Base-by-base conservation (phyloP, 768 basidiomycete species). In the Naematelia aurantialba region DNA sequence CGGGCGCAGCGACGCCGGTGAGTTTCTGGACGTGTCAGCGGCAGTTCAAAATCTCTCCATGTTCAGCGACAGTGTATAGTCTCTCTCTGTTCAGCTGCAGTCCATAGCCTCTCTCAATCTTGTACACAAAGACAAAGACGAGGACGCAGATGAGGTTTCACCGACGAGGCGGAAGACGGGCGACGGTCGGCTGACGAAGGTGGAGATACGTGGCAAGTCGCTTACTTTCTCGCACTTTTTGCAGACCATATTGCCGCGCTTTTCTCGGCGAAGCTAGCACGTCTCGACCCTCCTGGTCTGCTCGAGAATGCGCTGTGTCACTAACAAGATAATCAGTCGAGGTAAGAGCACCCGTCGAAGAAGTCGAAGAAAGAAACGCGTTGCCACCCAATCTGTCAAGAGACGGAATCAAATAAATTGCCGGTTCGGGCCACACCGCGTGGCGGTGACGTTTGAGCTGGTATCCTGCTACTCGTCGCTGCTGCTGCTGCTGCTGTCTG, bases 151-250 rank as follows among this genome's bases (percentile, higher is more conserved):
- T n/a, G n/a, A n/a, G n/a, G n/a, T n/a, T n/a, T n/a, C n/a, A n/a
- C n/a, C n/a, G n/a, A n/a, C n/a, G n/a, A n/a, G n/a, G n/a, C n/a
- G 12, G 50, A 19, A 24, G 14, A 17, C 27, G 21, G 26, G 12
- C 21, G 46, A 25, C n/a, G 8, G 8, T 47, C 21, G 8, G n/a
- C 19, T 5, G 21, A 11, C 10, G 14, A 10, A 54, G 29, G 3
- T 2, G 25, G 26, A 44, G 31, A 34, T 42, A 48, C 22, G 29
- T 29, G n/a, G 27, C 30, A 24, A 5, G 14, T 17, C 14, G 52
- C 61, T 60, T 29, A 70, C 74, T 64, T 76, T 76, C 59, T 78
- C 77, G 50, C 77, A 78, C 61, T 76, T 77, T 49, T 74, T 76
- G 66, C 77, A 78, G 5, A 78, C 77, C 77, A 78, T 78, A 39